These are phyloP conservation scores for Hortiboletus flavorubellus DNA, from an alignment of 768 basidiomycete genomes.

Conservation along the genomic window DNA sequence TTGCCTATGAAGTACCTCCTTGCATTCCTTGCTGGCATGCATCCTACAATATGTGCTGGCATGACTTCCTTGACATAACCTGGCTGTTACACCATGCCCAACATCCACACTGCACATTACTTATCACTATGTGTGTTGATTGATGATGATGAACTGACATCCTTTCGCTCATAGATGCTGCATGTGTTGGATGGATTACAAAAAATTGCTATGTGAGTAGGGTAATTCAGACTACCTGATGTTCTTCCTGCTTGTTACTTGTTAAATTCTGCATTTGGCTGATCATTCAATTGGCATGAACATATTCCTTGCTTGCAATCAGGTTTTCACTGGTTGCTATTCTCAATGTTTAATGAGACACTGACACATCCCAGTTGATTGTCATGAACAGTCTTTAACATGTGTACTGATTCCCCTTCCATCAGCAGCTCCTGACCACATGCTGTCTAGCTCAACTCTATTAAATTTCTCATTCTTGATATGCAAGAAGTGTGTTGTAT, in stretches of 20 bases:
- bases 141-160: slow-evolving; percentile 1
- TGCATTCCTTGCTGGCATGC: background rate
- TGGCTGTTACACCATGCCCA: background rate
- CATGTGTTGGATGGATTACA: slow-evolving; percentile 59
- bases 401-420: background rate
- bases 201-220: slow-evolving; percentile 47
- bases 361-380: background rate
- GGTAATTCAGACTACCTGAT: background rate
- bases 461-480: slow-evolving; percentile 30
- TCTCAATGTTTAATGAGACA: background rate
- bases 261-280: background rate
- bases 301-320: background rate
- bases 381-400: slow-evolving; percentile 23
- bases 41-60: background rate
- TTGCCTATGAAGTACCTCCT: background rate
- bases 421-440: background rate
- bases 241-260: background rate
- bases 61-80: too few species aligned
- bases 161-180: slow-evolving; percentile 38
- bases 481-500: slow-evolving; percentile 48
- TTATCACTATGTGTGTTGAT: background rate
- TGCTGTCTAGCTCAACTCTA: slow-evolving; percentile 18
- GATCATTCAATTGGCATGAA: background rate
- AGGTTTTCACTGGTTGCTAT: background rate
- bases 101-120: background rate